Evolutionary conservation across 305 asterid genomes (phyloP).

Genomic region (Euphrasia arctica): DNA sequence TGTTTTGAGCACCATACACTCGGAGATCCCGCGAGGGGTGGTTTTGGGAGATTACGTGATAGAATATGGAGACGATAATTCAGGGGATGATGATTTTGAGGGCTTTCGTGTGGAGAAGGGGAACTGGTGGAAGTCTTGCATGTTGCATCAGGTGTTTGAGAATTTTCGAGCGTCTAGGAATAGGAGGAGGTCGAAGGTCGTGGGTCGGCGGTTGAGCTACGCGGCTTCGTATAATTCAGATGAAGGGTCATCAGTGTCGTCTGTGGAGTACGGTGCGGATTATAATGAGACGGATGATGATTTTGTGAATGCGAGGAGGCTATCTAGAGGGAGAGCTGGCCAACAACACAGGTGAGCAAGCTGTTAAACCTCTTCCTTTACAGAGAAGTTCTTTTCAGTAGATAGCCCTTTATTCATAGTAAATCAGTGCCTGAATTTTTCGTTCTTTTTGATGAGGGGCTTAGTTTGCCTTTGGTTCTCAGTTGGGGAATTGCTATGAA

Average conservation of each 20-base stretch:
- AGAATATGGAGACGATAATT: conserved; percentile 76
- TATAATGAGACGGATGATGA: conserved; percentile 62
- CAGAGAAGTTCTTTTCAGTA: too few species aligned
- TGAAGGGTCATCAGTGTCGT: conserved; percentile 74
- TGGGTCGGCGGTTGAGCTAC: conserved; percentile 51
- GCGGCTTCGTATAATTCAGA: conserved; percentile 64
- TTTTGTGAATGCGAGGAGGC: conserved; percentile 41
- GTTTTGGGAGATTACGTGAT: conserved; percentile 86
- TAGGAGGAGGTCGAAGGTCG: conserved; percentile 68
- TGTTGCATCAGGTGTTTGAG: conserved; percentile 70
- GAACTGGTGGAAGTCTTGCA: conserved; percentile 83
- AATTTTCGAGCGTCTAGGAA: conserved; percentile 69
- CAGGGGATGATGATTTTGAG: conserved; percentile 73
- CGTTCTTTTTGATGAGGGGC: too few species aligned
- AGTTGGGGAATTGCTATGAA: too few species aligned
- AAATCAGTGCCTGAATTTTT: too few species aligned
- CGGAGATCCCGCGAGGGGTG: conserved; percentile 76
- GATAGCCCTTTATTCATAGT: not conserved
- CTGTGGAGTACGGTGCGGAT: conserved; percentile 50
- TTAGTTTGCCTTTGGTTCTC: too few species aligned
- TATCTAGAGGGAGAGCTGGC: conserved; percentile 52
- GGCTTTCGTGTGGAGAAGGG: conserved; percentile 61
- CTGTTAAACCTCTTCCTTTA: not conserved
- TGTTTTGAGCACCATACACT: conserved; percentile 74
- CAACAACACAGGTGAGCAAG: conserved; percentile 53